Percentiles rank a stretch among this genome's conserved stretches.
These are phyloP conservation scores for Volvox reticuliferus DNA, from an alignment of 139 green algal species.

Conservation along the genomic window DNA sequence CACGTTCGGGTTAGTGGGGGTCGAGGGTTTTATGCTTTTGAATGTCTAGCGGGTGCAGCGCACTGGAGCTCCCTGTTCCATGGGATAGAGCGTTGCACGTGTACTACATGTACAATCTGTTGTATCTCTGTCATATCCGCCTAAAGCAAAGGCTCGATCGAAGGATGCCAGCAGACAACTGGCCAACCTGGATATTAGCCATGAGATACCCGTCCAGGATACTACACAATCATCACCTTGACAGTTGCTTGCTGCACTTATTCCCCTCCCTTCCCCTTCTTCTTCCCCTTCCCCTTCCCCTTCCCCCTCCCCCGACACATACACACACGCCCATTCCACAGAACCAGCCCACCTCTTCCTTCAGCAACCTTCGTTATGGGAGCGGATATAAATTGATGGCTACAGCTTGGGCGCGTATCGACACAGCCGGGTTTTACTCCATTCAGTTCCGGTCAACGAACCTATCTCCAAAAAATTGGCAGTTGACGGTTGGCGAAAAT, in stretches of 20 bases:
- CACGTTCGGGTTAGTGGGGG: not conserved
- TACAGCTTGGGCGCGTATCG: not conserved
- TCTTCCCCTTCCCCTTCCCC: not conserved
- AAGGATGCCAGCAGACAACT: no score
- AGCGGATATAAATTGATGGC: not conserved
- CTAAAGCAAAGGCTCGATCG: no score
- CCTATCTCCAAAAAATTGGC: not conserved
- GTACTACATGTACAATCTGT: no score
- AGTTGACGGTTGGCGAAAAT: slow-evolving; percentile 26
- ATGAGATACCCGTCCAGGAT: no score
- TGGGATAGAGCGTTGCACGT: no score
- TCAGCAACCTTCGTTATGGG: not conserved
- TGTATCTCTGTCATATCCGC: no score
- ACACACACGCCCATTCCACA: not conserved
- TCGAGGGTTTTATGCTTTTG: no score
- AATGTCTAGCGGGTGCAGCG: no score
- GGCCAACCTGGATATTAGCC: no score
- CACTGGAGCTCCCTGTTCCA: no score
- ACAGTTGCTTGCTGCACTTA: no score
- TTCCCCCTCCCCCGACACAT: not conserved
- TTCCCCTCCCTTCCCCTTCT: not conserved
- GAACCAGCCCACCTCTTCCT: slow-evolving; percentile 1
- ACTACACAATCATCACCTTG: no score
- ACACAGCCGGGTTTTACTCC: not conserved
- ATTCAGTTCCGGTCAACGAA: not conserved